Conservation (phyloP, 176 grass and related monocot genomes). For the Saccharum officinarum region DNA sequence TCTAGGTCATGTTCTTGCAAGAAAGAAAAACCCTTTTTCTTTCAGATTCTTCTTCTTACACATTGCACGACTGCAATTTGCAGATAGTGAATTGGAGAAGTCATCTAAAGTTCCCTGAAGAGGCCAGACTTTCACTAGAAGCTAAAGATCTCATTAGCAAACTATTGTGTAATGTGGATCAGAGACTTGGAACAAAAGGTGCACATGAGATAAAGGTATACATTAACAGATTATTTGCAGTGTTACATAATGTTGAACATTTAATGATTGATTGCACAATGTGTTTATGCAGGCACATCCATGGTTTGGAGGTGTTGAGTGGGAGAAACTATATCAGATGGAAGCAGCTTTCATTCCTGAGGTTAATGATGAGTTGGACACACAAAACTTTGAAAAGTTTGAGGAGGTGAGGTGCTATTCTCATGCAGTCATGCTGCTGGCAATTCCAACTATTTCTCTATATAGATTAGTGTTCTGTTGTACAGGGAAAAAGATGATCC, state of each 20-base stretch:
- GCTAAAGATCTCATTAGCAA: slow-evolving; percentile 83
- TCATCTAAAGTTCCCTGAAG: slow-evolving; percentile 92
- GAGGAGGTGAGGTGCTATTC: slow-evolving; percentile 59
- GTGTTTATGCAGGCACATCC: slow-evolving; percentile 60
- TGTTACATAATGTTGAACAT: neutral
- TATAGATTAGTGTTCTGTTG: neutral
- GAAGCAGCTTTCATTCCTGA: slow-evolving; percentile 86
- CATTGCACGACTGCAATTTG: slow-evolving; percentile 6
- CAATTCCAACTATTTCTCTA: neutral
- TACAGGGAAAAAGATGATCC: neutral
- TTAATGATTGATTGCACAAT: neutral
- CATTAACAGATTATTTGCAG: neutral
- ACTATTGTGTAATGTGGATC: slow-evolving; percentile 87
- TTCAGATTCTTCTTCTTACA: slow-evolving; percentile 17
- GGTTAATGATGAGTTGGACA: slow-evolving; percentile 77
- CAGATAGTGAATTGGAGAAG: slow-evolving; percentile 99
- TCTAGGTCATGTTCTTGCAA: neutral
- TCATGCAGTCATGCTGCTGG: neutral
- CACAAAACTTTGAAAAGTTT: slow-evolving; percentile 90
- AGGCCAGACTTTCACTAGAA: slow-evolving; percentile 73
- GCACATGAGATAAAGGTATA: slow-evolving; percentile 88
- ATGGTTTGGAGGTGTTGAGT: slow-evolving; percentile 72
- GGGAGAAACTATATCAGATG: slow-evolving; percentile 88
- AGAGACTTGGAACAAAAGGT: slow-evolving; percentile 81
- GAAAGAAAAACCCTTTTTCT: neutral